Evolutionary conservation across 345 rosid species (phyloP).

Genomic region (Hibiscus mutabilis): DNA sequence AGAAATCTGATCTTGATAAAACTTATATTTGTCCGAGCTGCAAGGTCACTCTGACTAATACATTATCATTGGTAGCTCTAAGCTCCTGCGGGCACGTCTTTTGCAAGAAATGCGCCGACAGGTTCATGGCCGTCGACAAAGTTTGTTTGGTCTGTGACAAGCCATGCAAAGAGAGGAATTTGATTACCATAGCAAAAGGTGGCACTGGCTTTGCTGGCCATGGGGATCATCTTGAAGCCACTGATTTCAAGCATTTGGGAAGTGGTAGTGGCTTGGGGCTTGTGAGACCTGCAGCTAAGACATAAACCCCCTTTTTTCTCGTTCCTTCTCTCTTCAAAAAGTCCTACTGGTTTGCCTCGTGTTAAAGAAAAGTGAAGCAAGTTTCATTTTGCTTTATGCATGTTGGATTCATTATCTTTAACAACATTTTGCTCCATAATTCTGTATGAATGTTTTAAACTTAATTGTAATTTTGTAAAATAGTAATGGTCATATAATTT

Average conservation of each 20-base stretch:
- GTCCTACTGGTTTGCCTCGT: too few species aligned
- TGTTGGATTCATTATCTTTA: not conserved
- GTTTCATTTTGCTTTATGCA: not conserved
- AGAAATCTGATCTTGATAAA: slow-evolving; percentile 48
- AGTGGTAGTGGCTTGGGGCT: slow-evolving; percentile 91
- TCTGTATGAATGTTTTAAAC: not conserved
- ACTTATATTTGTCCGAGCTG: slow-evolving; percentile 87
- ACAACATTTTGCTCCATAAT: not conserved
- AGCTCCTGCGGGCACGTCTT: slow-evolving; percentile 93
- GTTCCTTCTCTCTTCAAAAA: not conserved
- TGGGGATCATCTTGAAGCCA: slow-evolving; percentile 72
- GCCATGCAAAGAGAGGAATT: slow-evolving; percentile 64
- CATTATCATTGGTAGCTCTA: slow-evolving; percentile 61
- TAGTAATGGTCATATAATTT: not conserved
- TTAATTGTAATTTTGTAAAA: not conserved
- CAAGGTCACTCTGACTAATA: slow-evolving; percentile 86
- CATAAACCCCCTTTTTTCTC: slow-evolving; percentile 21
- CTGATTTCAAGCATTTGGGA: slow-evolving; percentile 91
- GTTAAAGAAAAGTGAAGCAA: too few species aligned
- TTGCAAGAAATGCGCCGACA: slow-evolving; percentile 91
- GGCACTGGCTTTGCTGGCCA: slow-evolving; percentile 93
- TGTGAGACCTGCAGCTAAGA: slow-evolving; percentile 66
- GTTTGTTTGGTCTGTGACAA: slow-evolving; percentile 75
- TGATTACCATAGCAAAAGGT: slow-evolving; percentile 75
- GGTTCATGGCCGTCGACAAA: slow-evolving; percentile 66